phyloP scores from a whole-genome alignment of 1,139 yeast species.

The Yamadazyma kanchanaburiensis region DNA sequence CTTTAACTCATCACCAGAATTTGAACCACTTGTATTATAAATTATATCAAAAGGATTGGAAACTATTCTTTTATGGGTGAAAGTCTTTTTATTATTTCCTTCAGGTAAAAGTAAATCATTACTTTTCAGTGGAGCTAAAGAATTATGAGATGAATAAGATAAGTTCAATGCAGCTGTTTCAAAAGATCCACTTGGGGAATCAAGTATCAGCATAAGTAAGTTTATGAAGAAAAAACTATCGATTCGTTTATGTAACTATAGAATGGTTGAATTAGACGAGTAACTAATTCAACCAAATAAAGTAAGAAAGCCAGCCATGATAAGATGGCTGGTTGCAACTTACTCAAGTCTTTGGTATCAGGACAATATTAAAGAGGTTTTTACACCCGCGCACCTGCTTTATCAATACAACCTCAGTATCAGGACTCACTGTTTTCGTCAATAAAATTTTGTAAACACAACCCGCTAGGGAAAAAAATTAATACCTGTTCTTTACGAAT shows the following conservation, averaged over 20 bases:
- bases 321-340: slow-evolving; percentile 13
- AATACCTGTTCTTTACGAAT: slow-evolving; percentile 6
- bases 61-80: slow-evolving; percentile 12
- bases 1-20: not conserved
- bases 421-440: slow-evolving; percentile 7
- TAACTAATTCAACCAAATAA: too few relatives aligned
- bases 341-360: slow-evolving; percentile 4
- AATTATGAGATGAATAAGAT: slow-evolving; percentile 12
- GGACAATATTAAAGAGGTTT: slow-evolving; percentile 1
- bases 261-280: too few relatives aligned
- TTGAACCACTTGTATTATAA: slow-evolving; percentile 9
- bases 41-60: slow-evolving; percentile 22
- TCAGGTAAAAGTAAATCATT: slow-evolving; percentile 6
- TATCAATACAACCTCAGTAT: not conserved
- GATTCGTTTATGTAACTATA: not conserved
- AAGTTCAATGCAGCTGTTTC: slow-evolving; percentile 14
- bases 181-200: slow-evolving; percentile 11
- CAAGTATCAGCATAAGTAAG: slow-evolving; percentile 7
- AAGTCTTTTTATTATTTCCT: slow-evolving; percentile 1
- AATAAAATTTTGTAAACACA: slow-evolving; percentile 10
- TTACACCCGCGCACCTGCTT: not conserved
- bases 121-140: slow-evolving; percentile 12
- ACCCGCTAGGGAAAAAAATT: slow-evolving; percentile 4
- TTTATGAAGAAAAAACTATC: too few relatives aligned
- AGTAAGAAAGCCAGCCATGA: slow-evolving; percentile 6